A percentile compares a stretch with the other conserved stretches of the same genome.
Conservation (phyloP, 2,329 filamentous ascomycete genomes). For the Alternaria infectoria region DNA sequence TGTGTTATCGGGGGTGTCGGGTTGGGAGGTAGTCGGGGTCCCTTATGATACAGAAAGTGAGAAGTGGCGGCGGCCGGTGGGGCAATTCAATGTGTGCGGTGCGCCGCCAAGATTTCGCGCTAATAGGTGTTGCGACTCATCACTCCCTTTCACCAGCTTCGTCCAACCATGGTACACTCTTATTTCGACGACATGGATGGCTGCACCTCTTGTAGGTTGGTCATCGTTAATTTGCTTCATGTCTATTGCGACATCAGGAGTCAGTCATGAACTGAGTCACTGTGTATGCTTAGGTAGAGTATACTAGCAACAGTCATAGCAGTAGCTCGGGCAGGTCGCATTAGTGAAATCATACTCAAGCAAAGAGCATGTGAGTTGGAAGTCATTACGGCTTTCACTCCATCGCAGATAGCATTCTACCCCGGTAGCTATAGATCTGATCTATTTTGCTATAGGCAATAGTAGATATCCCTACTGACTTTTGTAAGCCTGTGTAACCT, state of each 20-base stretch:
- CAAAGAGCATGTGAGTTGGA: too few relatives aligned
- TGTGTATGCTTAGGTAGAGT: not conserved
- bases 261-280: not conserved
- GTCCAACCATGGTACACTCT: not conserved
- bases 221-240: not conserved
- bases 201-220: too few relatives aligned
- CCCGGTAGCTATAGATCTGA: too few relatives aligned
- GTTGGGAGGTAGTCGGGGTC: slow-evolving; percentile 3
- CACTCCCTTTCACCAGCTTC: not conserved
- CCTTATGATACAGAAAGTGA: slow-evolving; percentile 9
- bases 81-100: slow-evolving; percentile 25
- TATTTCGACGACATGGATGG: not conserved
- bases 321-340: too few relatives aligned
- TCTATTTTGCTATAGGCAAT: too few relatives aligned
- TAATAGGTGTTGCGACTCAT: slow-evolving; percentile 15
- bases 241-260: not conserved
- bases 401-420: too few relatives aligned
- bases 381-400: too few relatives aligned
- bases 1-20: slow-evolving; percentile 9
- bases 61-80: slow-evolving; percentile 20
- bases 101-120: slow-evolving; percentile 25
- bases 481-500: too few relatives aligned
- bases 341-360: too few relatives aligned
- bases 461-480: too few relatives aligned
- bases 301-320: too few relatives aligned